These are phyloP conservation scores for Aspergillus pseudoviridinutans DNA, from an alignment of 2,329 filamentous ascomycete genomes.

Conservation along the genomic window DNA sequence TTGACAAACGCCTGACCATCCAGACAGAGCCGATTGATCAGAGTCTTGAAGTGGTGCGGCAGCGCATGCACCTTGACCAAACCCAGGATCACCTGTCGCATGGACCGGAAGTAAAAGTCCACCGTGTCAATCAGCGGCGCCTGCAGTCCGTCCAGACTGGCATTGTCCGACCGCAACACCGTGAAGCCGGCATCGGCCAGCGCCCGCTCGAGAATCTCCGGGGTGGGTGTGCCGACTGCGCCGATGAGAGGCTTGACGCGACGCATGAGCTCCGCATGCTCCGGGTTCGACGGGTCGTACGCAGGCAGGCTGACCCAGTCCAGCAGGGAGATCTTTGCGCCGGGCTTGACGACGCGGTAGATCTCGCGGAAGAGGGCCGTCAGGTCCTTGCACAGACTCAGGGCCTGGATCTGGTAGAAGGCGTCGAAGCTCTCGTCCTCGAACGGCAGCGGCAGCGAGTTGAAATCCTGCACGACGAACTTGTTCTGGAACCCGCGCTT, in stretches of 20 bases:
- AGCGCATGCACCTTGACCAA: slow-evolving; percentile 47
- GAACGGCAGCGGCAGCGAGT: slow-evolving; percentile 51
- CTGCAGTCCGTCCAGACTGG: slow-evolving; percentile 50
- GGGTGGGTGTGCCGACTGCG: slow-evolving; percentile 53
- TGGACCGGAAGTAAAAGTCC: slow-evolving; percentile 51
- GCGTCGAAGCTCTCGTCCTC: slow-evolving; percentile 48
- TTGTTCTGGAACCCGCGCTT: slow-evolving; percentile 44
- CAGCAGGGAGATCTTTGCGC: slow-evolving; percentile 48
- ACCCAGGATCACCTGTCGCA: slow-evolving; percentile 48
- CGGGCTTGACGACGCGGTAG: slow-evolving; percentile 49
- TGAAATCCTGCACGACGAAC: slow-evolving; percentile 51
- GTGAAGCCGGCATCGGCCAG: slow-evolving; percentile 47
- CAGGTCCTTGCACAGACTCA: slow-evolving; percentile 51
- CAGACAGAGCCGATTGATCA: slow-evolving; percentile 52
- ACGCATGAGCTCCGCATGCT: slow-evolving; percentile 51
- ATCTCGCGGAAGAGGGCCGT: slow-evolving; percentile 47
- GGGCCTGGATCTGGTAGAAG: slow-evolving; percentile 57
- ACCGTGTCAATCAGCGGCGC: slow-evolving; percentile 53
- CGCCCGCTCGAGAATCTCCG: slow-evolving; percentile 44
- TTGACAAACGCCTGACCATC: slow-evolving; percentile 54
- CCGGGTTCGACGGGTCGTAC: slow-evolving; percentile 45
- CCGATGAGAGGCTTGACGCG: slow-evolving; percentile 55
- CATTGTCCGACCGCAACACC: slow-evolving; percentile 49
- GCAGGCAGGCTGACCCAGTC: slow-evolving; percentile 53
- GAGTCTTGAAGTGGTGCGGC: slow-evolving; percentile 50